Percentiles rank a stretch among this genome's conserved stretches.
Conservation (phyloP, 257 asterid genomes). For the Nicotiana obtusifolia region DNA sequence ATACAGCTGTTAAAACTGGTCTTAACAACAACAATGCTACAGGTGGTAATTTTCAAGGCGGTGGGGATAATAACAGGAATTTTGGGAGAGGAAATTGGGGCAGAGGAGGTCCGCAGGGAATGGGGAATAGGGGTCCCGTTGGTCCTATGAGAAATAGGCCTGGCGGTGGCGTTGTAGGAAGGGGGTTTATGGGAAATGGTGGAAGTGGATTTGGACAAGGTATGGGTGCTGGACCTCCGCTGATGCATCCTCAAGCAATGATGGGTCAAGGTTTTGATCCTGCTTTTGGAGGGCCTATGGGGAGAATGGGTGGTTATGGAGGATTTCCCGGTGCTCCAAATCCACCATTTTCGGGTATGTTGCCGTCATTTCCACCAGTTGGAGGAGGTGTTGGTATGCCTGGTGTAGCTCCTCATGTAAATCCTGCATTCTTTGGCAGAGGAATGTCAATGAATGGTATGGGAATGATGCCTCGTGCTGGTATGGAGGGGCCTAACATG, state of each 20-base stretch:
- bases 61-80: conserved; percentile 31
- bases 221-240: conserved; percentile 64
- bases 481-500: conserved; percentile 73
- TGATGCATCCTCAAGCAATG: conserved; percentile 86
- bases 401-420: conserved; percentile 97
- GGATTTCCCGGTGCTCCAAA: conserved; percentile 72
- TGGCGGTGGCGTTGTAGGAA: conserved; percentile 57
- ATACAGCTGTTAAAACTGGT: conserved; percentile 41
- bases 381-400: conserved; percentile 63
- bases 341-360: conserved; percentile 67
- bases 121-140: conserved; percentile 35
- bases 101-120: conserved; percentile 34
- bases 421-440: conserved; percentile 90
- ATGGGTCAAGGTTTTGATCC: conserved; percentile 96
- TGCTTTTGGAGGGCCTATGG: conserved; percentile 88
- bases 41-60: conserved; percentile 34
- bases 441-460: conserved; percentile 86
- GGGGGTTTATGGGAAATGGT: conserved; percentile 59
- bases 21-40: conserved; percentile 37
- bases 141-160: conserved; percentile 44
- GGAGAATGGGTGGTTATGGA: conserved; percentile 79
- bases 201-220: conserved; percentile 73
- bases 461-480: conserved; percentile 84
- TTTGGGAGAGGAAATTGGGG: conserved; percentile 93
- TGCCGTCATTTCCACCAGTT: conserved; percentile 69